Conservation (phyloP, 2,329 filamentous ascomycete species). For the Sclerotinia minor region DNA sequence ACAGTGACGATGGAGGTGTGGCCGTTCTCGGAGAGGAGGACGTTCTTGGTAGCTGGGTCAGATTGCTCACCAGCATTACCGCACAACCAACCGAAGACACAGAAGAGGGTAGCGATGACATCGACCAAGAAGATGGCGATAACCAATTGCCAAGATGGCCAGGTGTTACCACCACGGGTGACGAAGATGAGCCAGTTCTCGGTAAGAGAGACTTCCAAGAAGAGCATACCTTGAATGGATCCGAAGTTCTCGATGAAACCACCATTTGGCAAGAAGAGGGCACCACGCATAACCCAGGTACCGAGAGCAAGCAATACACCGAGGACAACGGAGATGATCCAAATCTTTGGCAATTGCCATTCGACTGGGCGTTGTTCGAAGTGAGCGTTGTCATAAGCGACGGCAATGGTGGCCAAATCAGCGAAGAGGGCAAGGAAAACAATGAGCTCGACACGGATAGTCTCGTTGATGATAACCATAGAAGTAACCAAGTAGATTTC, state of each 20-base stretch:
- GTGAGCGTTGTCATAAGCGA: constrained; percentile 78
- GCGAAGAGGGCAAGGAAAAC: constrained; percentile 80
- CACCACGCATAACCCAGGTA: constrained; percentile 73
- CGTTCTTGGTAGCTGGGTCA: constrained; percentile 43
- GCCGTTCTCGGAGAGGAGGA: constrained; percentile 44
- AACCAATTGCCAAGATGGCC: constrained; percentile 73
- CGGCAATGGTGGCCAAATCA: constrained; percentile 75
- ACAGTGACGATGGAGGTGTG: constrained; percentile 58
- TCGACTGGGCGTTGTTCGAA: constrained; percentile 74
- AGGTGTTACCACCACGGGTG: constrained; percentile 70
- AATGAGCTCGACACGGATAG: constrained; percentile 68
- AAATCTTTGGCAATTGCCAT: constrained; percentile 81
- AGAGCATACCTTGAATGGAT: constrained; percentile 72
- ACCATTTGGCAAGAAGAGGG: constrained; percentile 67
- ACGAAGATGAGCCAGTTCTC: constrained; percentile 82
- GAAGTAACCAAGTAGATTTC: constrained; percentile 78
- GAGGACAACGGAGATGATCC: constrained; percentile 71
- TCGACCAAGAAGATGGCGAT: constrained; percentile 71
- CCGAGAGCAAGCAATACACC: constrained; percentile 66
- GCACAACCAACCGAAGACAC: constrained; percentile 72
- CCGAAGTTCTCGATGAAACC: constrained; percentile 76
- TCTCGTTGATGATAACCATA: constrained; percentile 80
- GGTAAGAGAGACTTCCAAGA: constrained; percentile 70
- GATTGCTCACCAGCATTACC: constrained; percentile 48
- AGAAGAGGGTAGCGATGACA: constrained; percentile 70